Evolutionary conservation across 2,329 filamentous ascomycete genomes (phyloP).

Genomic region (Pseudogymnoascus sp.): DNA sequence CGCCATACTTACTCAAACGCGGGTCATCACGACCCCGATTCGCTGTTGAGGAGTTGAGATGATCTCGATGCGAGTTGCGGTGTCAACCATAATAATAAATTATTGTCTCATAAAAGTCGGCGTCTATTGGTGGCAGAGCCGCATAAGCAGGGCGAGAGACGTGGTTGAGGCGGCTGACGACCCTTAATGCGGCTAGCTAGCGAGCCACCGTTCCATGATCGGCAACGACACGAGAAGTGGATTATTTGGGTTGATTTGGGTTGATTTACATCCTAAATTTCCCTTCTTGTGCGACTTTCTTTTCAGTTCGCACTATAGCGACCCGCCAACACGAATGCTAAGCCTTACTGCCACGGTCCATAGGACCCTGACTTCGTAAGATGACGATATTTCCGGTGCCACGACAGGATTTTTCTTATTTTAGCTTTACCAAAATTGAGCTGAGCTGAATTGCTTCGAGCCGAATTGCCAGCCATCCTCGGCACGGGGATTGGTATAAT

Average conservation of each 20-base stretch:
- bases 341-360: background rate
- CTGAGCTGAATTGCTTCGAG: background rate
- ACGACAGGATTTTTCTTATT: background rate
- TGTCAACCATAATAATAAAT: background rate
- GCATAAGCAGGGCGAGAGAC: background rate
- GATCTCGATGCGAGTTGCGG: background rate
- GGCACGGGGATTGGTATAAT: background rate
- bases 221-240: constrained; percentile 1
- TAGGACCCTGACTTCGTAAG: constrained; percentile 6
- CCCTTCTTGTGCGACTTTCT: background rate
- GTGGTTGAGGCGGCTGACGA: background rate
- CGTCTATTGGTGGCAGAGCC: background rate
- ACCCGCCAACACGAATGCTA: constrained; percentile 3
- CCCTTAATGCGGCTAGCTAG: constrained; percentile 1
- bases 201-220: background rate
- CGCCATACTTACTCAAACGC: background rate
- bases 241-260: background rate
- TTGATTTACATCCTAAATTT: background rate
- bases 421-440: background rate
- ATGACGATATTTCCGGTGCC: constrained; percentile 4
- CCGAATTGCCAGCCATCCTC: background rate
- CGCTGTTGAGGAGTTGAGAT: background rate
- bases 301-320: background rate
- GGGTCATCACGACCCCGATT: background rate
- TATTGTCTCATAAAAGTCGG: background rate